Percentiles rank a stretch among this genome's conserved stretches.
These are phyloP conservation scores for Leccinum broughii DNA, from an alignment of 768 basidiomycete genomes.

Conservation along the genomic window DNA sequence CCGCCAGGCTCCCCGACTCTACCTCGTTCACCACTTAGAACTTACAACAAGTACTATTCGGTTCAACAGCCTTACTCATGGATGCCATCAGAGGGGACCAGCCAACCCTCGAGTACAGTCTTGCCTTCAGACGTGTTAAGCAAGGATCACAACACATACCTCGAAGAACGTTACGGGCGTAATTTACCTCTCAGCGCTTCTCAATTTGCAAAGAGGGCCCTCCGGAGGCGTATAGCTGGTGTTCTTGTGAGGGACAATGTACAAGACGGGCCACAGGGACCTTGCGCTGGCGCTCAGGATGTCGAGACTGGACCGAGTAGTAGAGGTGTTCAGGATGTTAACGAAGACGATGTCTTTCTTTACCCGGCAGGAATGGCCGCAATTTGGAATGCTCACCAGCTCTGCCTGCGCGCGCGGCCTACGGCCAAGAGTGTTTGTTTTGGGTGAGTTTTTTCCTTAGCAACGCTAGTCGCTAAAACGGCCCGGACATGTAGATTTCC, in stretches of 20 bases:
- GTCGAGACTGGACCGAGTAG: conserved; percentile 59
- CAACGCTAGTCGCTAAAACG: not conserved
- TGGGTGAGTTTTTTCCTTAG: conserved; percentile 58
- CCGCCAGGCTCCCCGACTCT: conserved; percentile 22
- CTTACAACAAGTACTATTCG: conserved; percentile 61
- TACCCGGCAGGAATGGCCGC: conserved; percentile 91
- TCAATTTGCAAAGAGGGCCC: conserved; percentile 77
- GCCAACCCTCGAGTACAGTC: conserved; percentile 8
- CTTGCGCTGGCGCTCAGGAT: conserved; percentile 46
- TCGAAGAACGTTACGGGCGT: conserved; percentile 94
- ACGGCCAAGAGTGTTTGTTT: conserved; percentile 88
- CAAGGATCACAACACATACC: conserved; percentile 67
- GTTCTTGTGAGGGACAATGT: conserved; percentile 64
- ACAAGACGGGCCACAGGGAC: conserved; percentile 34
- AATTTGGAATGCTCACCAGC: conserved; percentile 88
- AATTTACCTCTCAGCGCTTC: conserved; percentile 78
- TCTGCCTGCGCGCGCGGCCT: conserved; percentile 52
- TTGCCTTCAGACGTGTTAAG: conserved; percentile 47
- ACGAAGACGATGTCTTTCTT: conserved; percentile 87
- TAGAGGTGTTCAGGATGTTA: conserved; percentile 66
- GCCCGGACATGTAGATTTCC: conserved; percentile 63
- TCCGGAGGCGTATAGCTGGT: conserved; percentile 89
- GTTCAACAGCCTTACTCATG: conserved; percentile 20
- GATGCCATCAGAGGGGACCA: conserved; percentile 9
- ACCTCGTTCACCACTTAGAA: conserved; percentile 40